Evolutionary conservation across 371 early-diverging fungal species (phyloP).

Genomic region (Haplosporangium sp.): DNA sequence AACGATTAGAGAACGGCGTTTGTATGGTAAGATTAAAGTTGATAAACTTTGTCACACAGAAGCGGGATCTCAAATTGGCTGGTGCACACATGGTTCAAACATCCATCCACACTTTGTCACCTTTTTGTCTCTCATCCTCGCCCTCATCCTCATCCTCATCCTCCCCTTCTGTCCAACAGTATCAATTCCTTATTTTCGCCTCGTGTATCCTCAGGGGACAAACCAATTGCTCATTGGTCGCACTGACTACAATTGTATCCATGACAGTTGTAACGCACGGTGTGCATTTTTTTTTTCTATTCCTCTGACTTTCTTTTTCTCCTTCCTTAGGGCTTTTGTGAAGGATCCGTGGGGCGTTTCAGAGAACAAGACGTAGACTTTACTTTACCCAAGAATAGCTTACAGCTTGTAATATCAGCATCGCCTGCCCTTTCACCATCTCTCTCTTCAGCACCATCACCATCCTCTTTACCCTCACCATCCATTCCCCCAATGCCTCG

Average conservation of each 20-base stretch:
- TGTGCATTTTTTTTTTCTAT: background rate
- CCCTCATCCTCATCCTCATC: background rate
- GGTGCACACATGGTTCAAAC: conserved; percentile 3
- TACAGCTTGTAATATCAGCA: conserved; percentile 8
- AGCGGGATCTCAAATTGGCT: background rate
- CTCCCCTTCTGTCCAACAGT: background rate
- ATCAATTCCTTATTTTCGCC: too few species aligned
- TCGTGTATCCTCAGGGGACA: too few species aligned
- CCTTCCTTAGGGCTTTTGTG: conserved; percentile 62
- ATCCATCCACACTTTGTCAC: background rate
- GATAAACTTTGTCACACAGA: conserved; percentile 2
- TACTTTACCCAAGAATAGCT: conserved; percentile 1
- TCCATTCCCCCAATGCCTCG: background rate
- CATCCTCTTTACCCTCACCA: conserved; percentile 6
- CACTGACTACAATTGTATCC: background rate
- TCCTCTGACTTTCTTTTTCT: background rate
- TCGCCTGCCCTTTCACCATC: conserved; percentile 11
- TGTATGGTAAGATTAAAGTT: conserved; percentile 23
- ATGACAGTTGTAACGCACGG: background rate
- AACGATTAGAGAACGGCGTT: conserved; percentile 18
- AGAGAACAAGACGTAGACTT: conserved; percentile 68
- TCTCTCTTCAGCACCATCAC: conserved; percentile 4
- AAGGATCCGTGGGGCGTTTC: conserved; percentile 68
- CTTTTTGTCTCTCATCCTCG: background rate
- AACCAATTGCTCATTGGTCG: background rate